A percentile compares a stretch with the other conserved stretches of the same genome.
phyloP scores from a whole-genome alignment of 768 basidiomycete species.

The Lactarius pseudohatsudake region DNA sequence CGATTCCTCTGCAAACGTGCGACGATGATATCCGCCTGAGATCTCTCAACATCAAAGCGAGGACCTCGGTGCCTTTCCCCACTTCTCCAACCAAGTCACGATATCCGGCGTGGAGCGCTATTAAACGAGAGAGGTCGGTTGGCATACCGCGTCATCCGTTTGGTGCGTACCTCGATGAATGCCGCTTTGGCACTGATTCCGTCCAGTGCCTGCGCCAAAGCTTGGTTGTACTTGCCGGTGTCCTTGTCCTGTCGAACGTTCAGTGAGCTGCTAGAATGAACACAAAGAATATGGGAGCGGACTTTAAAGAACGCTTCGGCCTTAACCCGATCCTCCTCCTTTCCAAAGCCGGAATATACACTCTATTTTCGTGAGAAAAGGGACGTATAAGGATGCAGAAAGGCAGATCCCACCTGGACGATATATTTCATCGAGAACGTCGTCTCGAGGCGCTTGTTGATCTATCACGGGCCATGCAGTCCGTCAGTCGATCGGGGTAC shows the following conservation, averaged over 20 bases:
- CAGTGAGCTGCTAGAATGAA: neutral
- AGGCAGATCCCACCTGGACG: constrained; percentile 9
- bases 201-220: constrained; percentile 27
- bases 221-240: constrained; percentile 24
- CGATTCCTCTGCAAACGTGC: neutral
- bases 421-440: constrained; percentile 23
- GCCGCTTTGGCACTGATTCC: constrained; percentile 22
- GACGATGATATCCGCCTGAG: neutral
- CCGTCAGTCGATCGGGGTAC: neutral
- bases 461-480: neutral
- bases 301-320: constrained; percentile 29
- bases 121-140: neutral
- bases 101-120: constrained; percentile 29
- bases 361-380: constrained; percentile 1
- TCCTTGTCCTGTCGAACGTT: constrained; percentile 21
- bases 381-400: neutral
- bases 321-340: constrained; percentile 17
- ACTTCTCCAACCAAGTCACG: constrained; percentile 25
- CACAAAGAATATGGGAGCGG: neutral
- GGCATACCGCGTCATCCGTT: neutral
- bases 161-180: constrained; percentile 25
- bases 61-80: constrained; percentile 14
- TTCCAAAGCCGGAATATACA: constrained; percentile 14
- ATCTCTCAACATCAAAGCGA: constrained; percentile 1
- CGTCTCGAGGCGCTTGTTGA: constrained; percentile 23